Evolutionary conservation across 257 asterid species (phyloP), one percentile per base, ranked within the genome.

Genomic region (Lantana camara): DNA sequence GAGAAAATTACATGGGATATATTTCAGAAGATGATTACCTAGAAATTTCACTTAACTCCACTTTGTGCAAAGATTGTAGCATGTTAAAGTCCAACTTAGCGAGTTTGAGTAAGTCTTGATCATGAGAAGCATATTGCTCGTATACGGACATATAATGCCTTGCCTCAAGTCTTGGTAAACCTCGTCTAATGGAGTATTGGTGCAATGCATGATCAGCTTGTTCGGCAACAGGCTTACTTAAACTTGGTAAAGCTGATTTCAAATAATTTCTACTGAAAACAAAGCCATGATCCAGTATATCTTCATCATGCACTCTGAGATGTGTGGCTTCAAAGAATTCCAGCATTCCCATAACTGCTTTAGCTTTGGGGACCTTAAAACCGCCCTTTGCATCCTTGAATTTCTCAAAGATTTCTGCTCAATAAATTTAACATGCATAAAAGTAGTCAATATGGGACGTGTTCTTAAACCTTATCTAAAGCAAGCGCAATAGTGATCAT

Each of bases 281-380:
- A 27, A 29, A 59, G 27, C 74, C 82, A 0, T 80, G 63, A 20
- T 83, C 81, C 2, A 83, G 68, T 7, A 68, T 37, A 7, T 54
- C 69, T 20, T 83, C 84, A 5, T 51, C 68, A 14, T 61, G 80
- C 17, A 73, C 47, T 20, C 81, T 53, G 1, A 82, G 68, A 75
- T 72, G 66, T 20, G 80, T 24, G 12, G 82, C 84, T 70, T 78
- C 80, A 4, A 66, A 73, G 30, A 78, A 21, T 48, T 70, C 79
- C 24, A 78, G 63, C 9, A 75, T 1, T n/a, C 71, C 80, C 9
- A 2, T 37, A 0, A 37, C 42, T 1, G 62, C 50, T n/a, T 17
- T 15, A 9, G 0, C n/a, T 0, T 46, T 20, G 0, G 53, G 1
- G 5, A 61, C 64, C 23, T 68, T 72, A 48, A 75, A 81, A 9